These are phyloP conservation scores for Ascochyta rabiei DNA, from an alignment of 2,329 filamentous ascomycete species.

Conservation along the genomic window DNA sequence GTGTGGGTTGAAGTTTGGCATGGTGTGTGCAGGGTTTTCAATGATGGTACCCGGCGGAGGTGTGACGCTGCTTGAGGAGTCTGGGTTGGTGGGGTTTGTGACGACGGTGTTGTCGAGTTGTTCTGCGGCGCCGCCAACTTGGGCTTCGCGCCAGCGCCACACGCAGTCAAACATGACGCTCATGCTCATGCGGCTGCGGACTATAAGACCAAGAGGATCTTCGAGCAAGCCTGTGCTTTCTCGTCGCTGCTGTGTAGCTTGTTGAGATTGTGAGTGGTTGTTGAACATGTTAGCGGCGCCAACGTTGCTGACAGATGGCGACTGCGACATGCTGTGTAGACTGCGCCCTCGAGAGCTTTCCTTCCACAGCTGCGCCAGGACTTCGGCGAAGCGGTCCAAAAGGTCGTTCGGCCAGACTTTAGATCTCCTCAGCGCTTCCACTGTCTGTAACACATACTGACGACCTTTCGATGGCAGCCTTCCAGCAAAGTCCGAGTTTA, in stretches of 20 bases:
- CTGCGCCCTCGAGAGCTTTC: constrained; percentile 52
- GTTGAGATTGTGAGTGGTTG: constrained; percentile 30
- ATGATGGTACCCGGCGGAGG: constrained; percentile 56
- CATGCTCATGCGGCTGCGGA: constrained; percentile 85
- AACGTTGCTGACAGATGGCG: constrained; percentile 42
- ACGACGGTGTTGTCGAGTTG: constrained; percentile 70
- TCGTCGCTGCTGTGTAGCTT: constrained; percentile 33
- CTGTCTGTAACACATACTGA: constrained; percentile 72
- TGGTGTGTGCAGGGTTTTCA: constrained; percentile 41
- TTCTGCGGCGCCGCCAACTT: constrained; percentile 53
- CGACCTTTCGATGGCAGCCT: constrained; percentile 68
- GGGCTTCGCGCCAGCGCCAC: constrained; percentile 81
- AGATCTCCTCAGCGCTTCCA: constrained; percentile 72
- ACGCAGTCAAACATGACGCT: constrained; percentile 84
- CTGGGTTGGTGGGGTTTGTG: constrained; percentile 85
- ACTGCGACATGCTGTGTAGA: constrained; percentile 46
- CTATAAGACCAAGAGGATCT: constrained; percentile 77
- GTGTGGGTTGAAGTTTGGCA: constrained; percentile 47
- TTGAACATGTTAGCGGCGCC: constrained; percentile 44
- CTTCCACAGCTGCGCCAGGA: constrained; percentile 90
- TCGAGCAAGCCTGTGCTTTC: constrained; percentile 56
- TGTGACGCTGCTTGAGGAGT: constrained; percentile 69
- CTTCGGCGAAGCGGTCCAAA: constrained; percentile 77
- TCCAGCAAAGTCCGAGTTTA: constrained; percentile 76
- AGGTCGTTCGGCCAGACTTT: constrained; percentile 80